Conservation (phyloP, 768 basidiomycete genomes). For the Naganishia vishniacii region DNA sequence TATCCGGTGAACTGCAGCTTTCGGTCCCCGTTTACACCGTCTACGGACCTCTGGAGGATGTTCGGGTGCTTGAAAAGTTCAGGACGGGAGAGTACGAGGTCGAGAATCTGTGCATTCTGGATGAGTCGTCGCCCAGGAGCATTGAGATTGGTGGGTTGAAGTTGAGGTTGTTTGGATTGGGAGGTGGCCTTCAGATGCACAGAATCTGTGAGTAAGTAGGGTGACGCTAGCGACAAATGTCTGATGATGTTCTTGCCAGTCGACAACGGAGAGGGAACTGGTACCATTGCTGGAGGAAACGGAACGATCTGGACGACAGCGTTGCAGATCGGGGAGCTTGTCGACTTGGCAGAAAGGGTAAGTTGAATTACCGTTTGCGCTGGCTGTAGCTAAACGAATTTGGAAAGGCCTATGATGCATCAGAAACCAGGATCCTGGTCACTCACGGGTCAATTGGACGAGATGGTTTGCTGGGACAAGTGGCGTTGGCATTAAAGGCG, state of each 20-base stretch:
- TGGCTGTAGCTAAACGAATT: too few species aligned
- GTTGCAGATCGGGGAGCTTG: slow-evolving; percentile 93
- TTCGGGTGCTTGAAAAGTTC: slow-evolving; percentile 85
- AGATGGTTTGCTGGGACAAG: slow-evolving; percentile 85
- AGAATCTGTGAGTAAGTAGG: slow-evolving; percentile 54
- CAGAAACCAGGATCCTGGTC: slow-evolving; percentile 88
- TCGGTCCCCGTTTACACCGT: slow-evolving; percentile 91
- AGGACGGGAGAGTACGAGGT: slow-evolving; percentile 73
- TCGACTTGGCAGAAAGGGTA: slow-evolving; percentile 92
- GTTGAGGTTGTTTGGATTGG: slow-evolving; percentile 87
- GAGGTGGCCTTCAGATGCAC: slow-evolving; percentile 89
- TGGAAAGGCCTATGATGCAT: slow-evolving; percentile 62
- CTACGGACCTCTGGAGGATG: slow-evolving; percentile 96
- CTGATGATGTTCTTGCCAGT: slow-evolving; percentile 2
- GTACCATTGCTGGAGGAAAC: slow-evolving; percentile 95
- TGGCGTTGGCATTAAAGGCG: slow-evolving; percentile 82
- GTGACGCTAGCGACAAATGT: slow-evolving; percentile 9
- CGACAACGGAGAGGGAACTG: slow-evolving; percentile 65
- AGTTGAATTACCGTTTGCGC: too few species aligned
- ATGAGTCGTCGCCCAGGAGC: slow-evolving; percentile 89
- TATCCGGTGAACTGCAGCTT: slow-evolving; percentile 83
- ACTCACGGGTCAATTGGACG: slow-evolving; percentile 88
- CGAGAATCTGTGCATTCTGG: slow-evolving; percentile 83
- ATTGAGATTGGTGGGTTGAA: slow-evolving; percentile 89
- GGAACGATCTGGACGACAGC: slow-evolving; percentile 99